Conservation (phyloP, 2,329 filamentous ascomycete genomes). For the Polytolypa hystricis region DNA sequence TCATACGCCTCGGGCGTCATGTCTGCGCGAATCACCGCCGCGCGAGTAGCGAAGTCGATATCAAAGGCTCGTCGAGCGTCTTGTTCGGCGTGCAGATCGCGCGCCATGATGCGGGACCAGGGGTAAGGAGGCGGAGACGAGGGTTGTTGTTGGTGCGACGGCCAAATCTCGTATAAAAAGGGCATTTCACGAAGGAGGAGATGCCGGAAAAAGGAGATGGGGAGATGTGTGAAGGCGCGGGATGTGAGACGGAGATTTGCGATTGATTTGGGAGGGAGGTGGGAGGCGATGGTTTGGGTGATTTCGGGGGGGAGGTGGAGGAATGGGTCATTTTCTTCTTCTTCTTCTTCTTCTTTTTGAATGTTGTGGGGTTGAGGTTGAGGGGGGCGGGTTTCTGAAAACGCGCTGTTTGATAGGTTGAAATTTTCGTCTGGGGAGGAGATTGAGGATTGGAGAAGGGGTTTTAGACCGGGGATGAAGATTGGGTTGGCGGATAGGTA, state of each 20-base stretch:
- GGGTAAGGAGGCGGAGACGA: no score
- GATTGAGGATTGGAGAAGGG: constrained; percentile 6
- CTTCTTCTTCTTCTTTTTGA: neutral
- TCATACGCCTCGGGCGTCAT: neutral
- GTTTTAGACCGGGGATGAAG: constrained; percentile 13
- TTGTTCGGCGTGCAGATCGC: neutral
- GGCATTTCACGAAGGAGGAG: constrained; percentile 17
- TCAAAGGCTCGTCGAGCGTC: neutral
- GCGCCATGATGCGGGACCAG: neutral
- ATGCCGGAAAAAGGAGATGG: constrained; percentile 13
- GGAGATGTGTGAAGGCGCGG: constrained; percentile 14
- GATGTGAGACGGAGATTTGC: constrained; percentile 15
- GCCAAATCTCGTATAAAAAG: constrained; percentile 17
- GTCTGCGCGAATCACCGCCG: neutral
- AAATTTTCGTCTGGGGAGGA: constrained; percentile 4
- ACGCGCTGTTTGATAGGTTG: constrained; percentile 1
- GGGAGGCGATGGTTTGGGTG: constrained; percentile 9
- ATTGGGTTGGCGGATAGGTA: constrained; percentile 18
- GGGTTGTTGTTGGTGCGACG: constrained; percentile 2
- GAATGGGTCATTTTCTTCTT: constrained; percentile 12
- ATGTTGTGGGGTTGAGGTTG: neutral
- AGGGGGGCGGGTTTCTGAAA: neutral
- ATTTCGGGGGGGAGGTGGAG: constrained; percentile 14
- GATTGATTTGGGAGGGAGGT: constrained; percentile 14
- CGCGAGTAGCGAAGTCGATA: neutral